phyloP scores from a whole-genome alignment of 1,139 yeast genomes.

The Wickerhamiella pararugosa region DNA sequence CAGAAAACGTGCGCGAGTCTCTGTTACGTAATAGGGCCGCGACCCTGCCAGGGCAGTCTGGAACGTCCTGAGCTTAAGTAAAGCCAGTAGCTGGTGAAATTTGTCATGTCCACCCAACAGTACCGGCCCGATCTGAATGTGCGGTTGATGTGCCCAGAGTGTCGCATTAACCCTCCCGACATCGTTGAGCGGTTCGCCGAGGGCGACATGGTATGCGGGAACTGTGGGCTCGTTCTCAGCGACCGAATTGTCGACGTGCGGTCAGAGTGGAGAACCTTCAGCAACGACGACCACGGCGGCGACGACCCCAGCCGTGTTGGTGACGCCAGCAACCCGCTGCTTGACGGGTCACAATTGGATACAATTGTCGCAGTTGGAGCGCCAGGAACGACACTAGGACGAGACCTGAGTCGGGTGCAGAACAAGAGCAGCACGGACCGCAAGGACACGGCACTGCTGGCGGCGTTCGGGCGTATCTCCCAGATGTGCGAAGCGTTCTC shows the following conservation, averaged over 20 bases:
- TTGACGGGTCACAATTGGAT: slow-evolving; percentile 84
- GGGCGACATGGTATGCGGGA: slow-evolving; percentile 95
- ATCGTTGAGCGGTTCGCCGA: slow-evolving; percentile 88
- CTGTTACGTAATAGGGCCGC: too few species aligned
- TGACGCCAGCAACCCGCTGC: slow-evolving; percentile 88
- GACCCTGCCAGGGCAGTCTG: too few species aligned
- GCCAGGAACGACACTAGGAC: slow-evolving; percentile 47
- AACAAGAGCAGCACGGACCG: slow-evolving; percentile 71
- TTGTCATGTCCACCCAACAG: too few species aligned
- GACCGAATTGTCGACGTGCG: slow-evolving; percentile 89
- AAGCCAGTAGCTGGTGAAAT: too few species aligned
- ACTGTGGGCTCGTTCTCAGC: slow-evolving; percentile 87
- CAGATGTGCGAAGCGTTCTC: slow-evolving; percentile 97
- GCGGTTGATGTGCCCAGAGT: slow-evolving; percentile 87
- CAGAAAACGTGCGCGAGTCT: too few species aligned
- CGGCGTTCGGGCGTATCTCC: slow-evolving; percentile 81
- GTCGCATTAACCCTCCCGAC: slow-evolving; percentile 91
- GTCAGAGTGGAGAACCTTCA: slow-evolving; percentile 96
- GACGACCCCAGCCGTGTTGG: slow-evolving; percentile 99
- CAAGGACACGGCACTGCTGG: slow-evolving; percentile 72
- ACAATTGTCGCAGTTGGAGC: slow-evolving; percentile 83
- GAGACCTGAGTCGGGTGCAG: slow-evolving; percentile 84
- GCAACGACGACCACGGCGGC: slow-evolving; percentile 91
- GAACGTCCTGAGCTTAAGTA: too few species aligned
- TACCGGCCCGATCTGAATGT: slow-evolving; percentile 49